Percentiles rank a stretch among this genome's conserved stretches.
Evolutionary conservation across 1,284 basidiomycete species (phyloP).

Genomic region (Malassezia slooffiae): DNA sequence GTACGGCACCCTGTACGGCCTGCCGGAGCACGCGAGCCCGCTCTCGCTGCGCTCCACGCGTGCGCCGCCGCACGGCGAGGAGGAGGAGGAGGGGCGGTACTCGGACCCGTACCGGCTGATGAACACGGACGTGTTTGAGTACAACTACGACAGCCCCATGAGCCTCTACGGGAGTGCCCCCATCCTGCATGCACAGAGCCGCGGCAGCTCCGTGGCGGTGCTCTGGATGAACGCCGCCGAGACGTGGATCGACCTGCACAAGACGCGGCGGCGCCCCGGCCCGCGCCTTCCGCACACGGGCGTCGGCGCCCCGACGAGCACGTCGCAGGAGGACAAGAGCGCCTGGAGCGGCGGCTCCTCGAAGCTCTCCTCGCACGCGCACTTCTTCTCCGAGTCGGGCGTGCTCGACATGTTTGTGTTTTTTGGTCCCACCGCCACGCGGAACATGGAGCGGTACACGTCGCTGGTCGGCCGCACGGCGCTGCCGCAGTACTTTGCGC

Average conservation of each 20-base stretch:
- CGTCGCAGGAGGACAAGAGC: not conserved
- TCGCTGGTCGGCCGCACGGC: conserved; percentile 71
- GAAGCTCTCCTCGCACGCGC: conserved; percentile 50
- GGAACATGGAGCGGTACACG: conserved; percentile 76
- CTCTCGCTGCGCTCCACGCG: conserved; percentile 61
- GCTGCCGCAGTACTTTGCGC: conserved; percentile 77
- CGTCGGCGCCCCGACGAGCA: not conserved
- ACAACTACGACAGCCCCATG: conserved; percentile 78
- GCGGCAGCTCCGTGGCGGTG: conserved; percentile 67
- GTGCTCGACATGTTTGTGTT: conserved; percentile 88
- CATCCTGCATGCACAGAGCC: conserved; percentile 73
- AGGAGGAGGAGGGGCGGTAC: conserved; percentile 35
- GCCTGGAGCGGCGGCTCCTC: conserved; percentile 6
- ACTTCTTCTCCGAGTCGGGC: conserved; percentile 95
- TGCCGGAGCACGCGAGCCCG: conserved; percentile 89
- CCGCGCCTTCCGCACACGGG: not conserved
- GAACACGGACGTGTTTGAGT: conserved; percentile 96
- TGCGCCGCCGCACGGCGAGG: conserved; percentile 17
- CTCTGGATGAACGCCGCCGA: conserved; percentile 87
- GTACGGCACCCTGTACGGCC: conserved; percentile 79
- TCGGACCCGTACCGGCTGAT: conserved; percentile 83
- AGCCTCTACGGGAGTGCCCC: conserved; percentile 65
- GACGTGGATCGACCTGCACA: conserved; percentile 81
- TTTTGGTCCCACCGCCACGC: conserved; percentile 70
- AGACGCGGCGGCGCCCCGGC: conserved; percentile 15